Conservation (phyloP, 2,329 filamentous ascomycete species). For the Esteya vermicola region DNA sequence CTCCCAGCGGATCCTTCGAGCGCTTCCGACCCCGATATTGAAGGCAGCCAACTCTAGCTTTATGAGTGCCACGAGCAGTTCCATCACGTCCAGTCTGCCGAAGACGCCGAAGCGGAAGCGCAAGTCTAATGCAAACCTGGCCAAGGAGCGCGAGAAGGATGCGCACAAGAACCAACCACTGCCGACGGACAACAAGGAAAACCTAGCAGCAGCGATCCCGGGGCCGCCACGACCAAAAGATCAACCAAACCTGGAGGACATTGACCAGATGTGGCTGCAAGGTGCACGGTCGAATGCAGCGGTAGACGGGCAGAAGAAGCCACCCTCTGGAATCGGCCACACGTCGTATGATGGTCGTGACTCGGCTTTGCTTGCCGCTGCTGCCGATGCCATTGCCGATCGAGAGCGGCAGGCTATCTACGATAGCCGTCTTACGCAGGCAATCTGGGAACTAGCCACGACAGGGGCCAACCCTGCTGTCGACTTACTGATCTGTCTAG, state of each 20-base stretch:
- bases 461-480: slow-evolving; percentile 86
- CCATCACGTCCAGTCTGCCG: slow-evolving; percentile 64
- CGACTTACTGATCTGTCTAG: slow-evolving; percentile 82
- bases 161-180: slow-evolving; percentile 13
- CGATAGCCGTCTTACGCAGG: slow-evolving; percentile 74
- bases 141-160: slow-evolving; percentile 15
- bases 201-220: slow-evolving; percentile 12
- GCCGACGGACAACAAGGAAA: slow-evolving; percentile 35
- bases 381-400: slow-evolving; percentile 48
- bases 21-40: slow-evolving; percentile 76
- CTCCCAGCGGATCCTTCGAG: slow-evolving; percentile 78
- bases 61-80: slow-evolving; percentile 81
- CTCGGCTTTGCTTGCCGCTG: slow-evolving; percentile 31
- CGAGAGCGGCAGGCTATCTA: slow-evolving; percentile 63
- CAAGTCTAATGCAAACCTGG: slow-evolving; percentile 29
- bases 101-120: slow-evolving; percentile 51
- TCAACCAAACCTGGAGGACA: slow-evolving; percentile 27
- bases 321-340: slow-evolving; percentile 8
- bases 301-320: slow-evolving; percentile 10
- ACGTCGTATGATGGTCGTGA: slow-evolving; percentile 10
- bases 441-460: slow-evolving; percentile 89
- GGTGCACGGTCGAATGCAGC: slow-evolving; percentile 5
- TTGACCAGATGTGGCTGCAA: slow-evolving; percentile 29
- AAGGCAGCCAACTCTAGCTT: slow-evolving; percentile 94
- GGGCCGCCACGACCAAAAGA: slow-evolving; percentile 8